Evolutionary conservation across 805 yeast genomes (phyloP).

Genomic region (Ascoidea rubescens): DNA sequence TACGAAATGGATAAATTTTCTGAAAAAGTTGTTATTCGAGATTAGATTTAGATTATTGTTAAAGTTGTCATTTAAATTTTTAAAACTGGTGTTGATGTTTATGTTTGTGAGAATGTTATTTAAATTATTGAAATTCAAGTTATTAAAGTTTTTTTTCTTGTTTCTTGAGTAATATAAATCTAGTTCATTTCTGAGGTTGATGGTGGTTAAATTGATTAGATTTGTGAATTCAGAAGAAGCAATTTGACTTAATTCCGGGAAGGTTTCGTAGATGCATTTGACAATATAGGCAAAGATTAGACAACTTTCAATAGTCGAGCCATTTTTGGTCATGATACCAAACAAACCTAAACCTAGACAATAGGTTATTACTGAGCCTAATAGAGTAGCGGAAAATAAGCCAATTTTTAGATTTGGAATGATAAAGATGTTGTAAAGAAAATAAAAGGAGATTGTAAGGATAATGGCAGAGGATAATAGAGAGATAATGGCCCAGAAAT

Average conservation of each 20-base stretch:
- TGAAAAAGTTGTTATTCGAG: constrained; percentile 1
- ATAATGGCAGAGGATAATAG: constrained; percentile 61
- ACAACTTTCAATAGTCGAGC: constrained; percentile 85
- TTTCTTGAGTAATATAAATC: constrained; percentile 8
- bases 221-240: constrained; percentile 28
- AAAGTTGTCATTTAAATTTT: constrained; percentile 1
- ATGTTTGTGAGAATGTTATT: constrained; percentile 11
- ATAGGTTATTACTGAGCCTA: constrained; percentile 75
- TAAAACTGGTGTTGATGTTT: constrained; percentile 5
- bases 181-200: constrained; percentile 19
- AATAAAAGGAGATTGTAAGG: constrained; percentile 63
- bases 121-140: not conserved
- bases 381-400: constrained; percentile 59
- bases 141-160: not conserved
- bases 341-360: constrained; percentile 62
- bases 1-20: constrained; percentile 8
- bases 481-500: constrained; percentile 65
- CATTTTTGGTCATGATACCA: constrained; percentile 74
- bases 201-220: constrained; percentile 22
- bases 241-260: constrained; percentile 67
- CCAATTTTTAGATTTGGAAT: constrained; percentile 57
- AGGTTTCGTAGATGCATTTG: constrained; percentile 82
- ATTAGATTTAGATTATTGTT: constrained; percentile 1
- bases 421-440: constrained; percentile 71
- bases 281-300: constrained; percentile 82